Base-by-base conservation (phyloP, 176 grass and related monocot genomes). In the Musa troglodytarum region DNA sequence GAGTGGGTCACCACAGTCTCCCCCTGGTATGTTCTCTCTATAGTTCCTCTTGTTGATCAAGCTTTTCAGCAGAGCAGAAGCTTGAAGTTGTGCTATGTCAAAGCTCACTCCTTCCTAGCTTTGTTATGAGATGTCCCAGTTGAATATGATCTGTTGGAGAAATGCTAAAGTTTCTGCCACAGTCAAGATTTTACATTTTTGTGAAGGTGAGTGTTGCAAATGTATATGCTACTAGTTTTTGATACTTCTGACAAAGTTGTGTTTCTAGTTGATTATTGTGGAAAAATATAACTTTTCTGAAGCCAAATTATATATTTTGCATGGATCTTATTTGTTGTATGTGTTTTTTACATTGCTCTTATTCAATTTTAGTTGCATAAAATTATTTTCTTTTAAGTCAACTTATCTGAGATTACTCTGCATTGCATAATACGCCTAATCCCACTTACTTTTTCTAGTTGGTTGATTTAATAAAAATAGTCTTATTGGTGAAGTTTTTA, bases 1-100 rank as follows among this genome's bases (percentile, higher is more conserved):
- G 7, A 79, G 63, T 8, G 88, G 88, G 10, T 91, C 89, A 15
- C 82, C 88, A 21, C 90, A 87, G 51, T 97, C 94, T 50, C 87
- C 93, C 0, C 86, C 82, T 54, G 89, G 81, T 74, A 76, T 87
- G 74, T 67, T 79, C 69, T 88, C 86, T 52, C 78, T 89, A 17
- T 91, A 81, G 85, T 14, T 49, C 25, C 21, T 0, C 12, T 51
- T 11, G 52, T 13, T 69, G 12, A 12, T 29, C 23, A 8, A 28
- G 1, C 23, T 22, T 79, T 86, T 68, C 13, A 9, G 49, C 57
- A 61, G 17, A 61, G 17, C 15, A 61, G 17, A 61, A n/a, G 57
- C 57, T 61, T 6, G 9, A 61, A 61, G 13, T n/a, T 9, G 1
- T 61, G 17, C n/a, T 61, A 19, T 61, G 16, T 15, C 57, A 61